These are phyloP conservation scores for Orbilia brochopaga DNA, from an alignment of 2,329 filamentous ascomycete species.

Conservation along the genomic window DNA sequence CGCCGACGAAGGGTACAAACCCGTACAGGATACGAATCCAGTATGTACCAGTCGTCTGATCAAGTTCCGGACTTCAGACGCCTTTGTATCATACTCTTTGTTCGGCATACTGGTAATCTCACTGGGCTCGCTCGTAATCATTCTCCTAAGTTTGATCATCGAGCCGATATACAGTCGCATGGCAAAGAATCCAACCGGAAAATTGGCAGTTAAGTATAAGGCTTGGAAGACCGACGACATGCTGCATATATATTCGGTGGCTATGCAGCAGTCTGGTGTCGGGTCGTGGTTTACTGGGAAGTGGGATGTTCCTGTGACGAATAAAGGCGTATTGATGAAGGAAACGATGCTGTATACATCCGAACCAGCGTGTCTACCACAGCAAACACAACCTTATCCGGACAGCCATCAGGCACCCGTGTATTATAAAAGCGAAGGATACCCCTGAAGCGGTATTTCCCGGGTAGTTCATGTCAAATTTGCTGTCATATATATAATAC, in stretches of 20 bases:
- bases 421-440: neutral
- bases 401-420: neutral
- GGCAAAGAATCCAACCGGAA: constrained; percentile 4
- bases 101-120: constrained; percentile 5
- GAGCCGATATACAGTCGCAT: constrained; percentile 11
- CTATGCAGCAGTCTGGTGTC: constrained; percentile 10
- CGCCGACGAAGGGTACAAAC: constrained; percentile 3
- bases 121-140: constrained; percentile 7
- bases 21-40: neutral
- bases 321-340: neutral
- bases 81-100: constrained; percentile 8
- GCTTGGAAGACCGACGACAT: constrained; percentile 20
- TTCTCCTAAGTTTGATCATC: constrained; percentile 5
- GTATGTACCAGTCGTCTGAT: constrained; percentile 19
- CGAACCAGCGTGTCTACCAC: neutral
- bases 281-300: constrained; percentile 13
- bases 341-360: neutral
- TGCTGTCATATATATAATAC: no score
- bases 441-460: neutral
- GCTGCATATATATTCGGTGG: constrained; percentile 6
- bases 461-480: no score
- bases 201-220: constrained; percentile 1
- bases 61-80: constrained; percentile 12
- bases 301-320: constrained; percentile 9
- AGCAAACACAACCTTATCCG: neutral